Evolutionary conservation across 805 yeast species (phyloP), one percentile per base, ranked within the genome.

Genomic region (Hanseniaspora valbyensis): DNA sequence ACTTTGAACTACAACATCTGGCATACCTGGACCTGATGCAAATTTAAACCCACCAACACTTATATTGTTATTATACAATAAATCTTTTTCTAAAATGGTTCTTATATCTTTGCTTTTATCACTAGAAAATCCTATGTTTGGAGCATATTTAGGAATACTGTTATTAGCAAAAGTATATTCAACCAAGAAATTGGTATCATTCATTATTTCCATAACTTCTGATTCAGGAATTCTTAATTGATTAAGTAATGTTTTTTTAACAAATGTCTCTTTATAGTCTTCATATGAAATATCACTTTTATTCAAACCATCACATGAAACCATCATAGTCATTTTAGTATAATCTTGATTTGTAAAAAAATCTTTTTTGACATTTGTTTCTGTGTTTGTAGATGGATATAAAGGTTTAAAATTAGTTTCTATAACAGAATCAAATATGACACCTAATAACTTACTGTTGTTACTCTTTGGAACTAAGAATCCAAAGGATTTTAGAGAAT

Each of bases 391-490:
- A 58, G 45, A 32, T 57, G 58, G 14, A 24, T 57, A 56, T 13
- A 71, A 53, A 1, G 67, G 66, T 18, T 58, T 57, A 37, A 75
- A 65, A 45, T 78, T 74, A 56, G 75, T 73, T 59, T 84, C 92
- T 21, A 86, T 76, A 50, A 86, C 87, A 1, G 95, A 85, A 63
- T 90, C 97, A 66, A 82, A 90, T 18, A 92, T 87, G 5, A 87
- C 86, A 2, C 98, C 98, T 28, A 90, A 68, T 14, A 88, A 66
- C 18, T 75, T 69, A 43, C 77, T 78, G 3, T 73, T 70, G 55
- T 80, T 79, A 2, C 66, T 57, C 49, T 62, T 58, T 7, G 98
- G 98, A 9, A 89, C 83, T 42, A 90, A 71, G 57, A 83, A 86
- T 1, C 98, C 98, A 71, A 90, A 90, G 34, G 96, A 95, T 52